Evolutionary conservation across 371 early-diverging fungal species (phyloP), one percentile per base, ranked within the genome.

Genomic region (Mucor sp.): DNA sequence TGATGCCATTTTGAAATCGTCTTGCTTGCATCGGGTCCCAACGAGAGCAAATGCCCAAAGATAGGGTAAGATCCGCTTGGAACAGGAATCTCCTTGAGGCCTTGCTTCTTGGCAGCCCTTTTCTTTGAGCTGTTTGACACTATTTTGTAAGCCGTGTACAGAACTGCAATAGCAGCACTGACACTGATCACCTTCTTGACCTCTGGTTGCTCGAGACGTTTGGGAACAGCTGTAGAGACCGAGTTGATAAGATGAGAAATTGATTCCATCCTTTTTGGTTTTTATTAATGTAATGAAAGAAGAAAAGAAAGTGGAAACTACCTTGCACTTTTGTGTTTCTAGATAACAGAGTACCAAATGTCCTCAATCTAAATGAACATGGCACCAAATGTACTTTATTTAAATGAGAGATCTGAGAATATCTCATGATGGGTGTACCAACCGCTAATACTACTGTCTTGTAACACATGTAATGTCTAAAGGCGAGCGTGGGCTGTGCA

Each of bases 1-100:
- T 62, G 48, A 62, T 70, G 70, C 70, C 70, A 70, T 12, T 66
- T 28, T 6, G 63, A 8, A 21, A 66, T 62, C 21, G 41, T 56
- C 28, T 25, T 56, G 12, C 56, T 47, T 37, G 66, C 58, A 4
- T 27, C 4, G 1, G 25, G 30, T 1, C 66, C 62, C 32, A 70
- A 53, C 23, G 62, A 60, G 2, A 62, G 15, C 53, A 70, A 23
- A 30, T 66, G 70, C 4, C 70, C 70, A 37, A 63, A 6, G 41
- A 48, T 58, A 15, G 69, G 69, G 17, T 63, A 68, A 4, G 50
- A 21, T 14, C 30, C 37, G 0, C 44, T 23, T 6, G 63, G 69
- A 0, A 41, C 43, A 25, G 71, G 71, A 0, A 70, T 43, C 32
- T 69, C 64, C 50, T 53, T 69, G 4, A 60, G 5, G 12, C 60